Percentiles rank a stretch among this genome's conserved stretches.
Evolutionary conservation across 257 asterid genomes (phyloP).

Genomic region (Solanum chilense): DNA sequence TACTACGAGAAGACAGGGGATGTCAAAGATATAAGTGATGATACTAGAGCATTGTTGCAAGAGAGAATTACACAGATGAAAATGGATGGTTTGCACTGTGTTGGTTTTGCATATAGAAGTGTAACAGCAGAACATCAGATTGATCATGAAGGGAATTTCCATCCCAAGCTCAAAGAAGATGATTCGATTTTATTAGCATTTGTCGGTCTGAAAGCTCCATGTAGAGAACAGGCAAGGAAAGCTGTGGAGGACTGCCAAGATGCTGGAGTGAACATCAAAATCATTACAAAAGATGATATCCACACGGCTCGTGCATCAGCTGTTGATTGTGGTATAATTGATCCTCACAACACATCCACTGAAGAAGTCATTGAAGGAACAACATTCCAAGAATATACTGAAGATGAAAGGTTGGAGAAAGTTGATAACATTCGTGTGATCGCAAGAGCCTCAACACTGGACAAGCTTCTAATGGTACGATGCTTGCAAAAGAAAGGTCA

Average conservation of each 20-base stretch:
- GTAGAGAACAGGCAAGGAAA: constrained; percentile 37
- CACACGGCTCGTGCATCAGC: constrained; percentile 59
- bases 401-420: constrained; percentile 21
- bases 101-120: constrained; percentile 43
- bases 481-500: constrained; percentile 46
- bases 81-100: constrained; percentile 37
- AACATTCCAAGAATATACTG: constrained; percentile 28
- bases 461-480: constrained; percentile 41
- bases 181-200: constrained; percentile 34
- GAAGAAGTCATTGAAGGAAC: constrained; percentile 45
- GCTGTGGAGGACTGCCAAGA: constrained; percentile 37
- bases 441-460: constrained; percentile 55
- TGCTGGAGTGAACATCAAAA: constrained; percentile 50
- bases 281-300: constrained; percentile 55
- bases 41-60: constrained; percentile 18
- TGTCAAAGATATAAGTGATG: constrained; percentile 8
- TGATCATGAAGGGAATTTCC: background rate
- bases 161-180: constrained; percentile 14
- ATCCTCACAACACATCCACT: background rate
- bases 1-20: constrained; percentile 22
- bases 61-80: constrained; percentile 38
- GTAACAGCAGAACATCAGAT: background rate
- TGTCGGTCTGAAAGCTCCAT: constrained; percentile 45
- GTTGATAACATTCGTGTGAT: constrained; percentile 38
- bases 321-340: constrained; percentile 53